Conservation (phyloP, 2,329 filamentous ascomycete species). For the Aspergillus costaricaensis region DNA sequence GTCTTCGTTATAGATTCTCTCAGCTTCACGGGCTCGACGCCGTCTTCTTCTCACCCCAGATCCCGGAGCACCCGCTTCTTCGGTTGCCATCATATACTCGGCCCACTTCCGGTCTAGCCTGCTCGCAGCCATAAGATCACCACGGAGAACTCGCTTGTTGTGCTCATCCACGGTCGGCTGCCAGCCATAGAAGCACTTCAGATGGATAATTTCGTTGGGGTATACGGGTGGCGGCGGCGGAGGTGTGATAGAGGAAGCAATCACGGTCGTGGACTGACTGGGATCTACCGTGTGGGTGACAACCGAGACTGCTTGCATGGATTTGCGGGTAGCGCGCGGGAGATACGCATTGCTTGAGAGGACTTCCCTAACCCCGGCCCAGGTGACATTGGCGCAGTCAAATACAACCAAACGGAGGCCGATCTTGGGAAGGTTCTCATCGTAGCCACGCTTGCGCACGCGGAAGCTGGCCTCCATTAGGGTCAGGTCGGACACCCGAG, state of each 20-base stretch:
- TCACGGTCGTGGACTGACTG: slow-evolving; percentile 16
- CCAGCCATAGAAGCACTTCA: slow-evolving; percentile 95
- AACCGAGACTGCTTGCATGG: slow-evolving; percentile 32
- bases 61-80: slow-evolving; percentile 69
- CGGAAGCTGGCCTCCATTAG: slow-evolving; percentile 83
- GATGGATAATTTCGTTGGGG: slow-evolving; percentile 74
- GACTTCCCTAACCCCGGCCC: slow-evolving; percentile 86
- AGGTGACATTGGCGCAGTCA: slow-evolving; percentile 89
- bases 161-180: slow-evolving; percentile 95
- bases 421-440: slow-evolving; percentile 53
- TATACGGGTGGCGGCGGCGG: slow-evolving; percentile 46
- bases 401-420: slow-evolving; percentile 80
- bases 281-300: slow-evolving; percentile 33
- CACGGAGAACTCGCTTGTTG: slow-evolving; percentile 77
- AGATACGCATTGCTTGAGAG: slow-evolving; percentile 81
- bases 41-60: slow-evolving; percentile 69
- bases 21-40: slow-evolving; percentile 77
- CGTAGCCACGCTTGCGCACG: slow-evolving; percentile 65
- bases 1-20: slow-evolving; percentile 77
- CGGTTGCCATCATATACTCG: slow-evolving; percentile 87
- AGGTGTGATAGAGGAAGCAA: slow-evolving; percentile 30
- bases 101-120: slow-evolving; percentile 90
- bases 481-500: slow-evolving; percentile 80
- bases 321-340: slow-evolving; percentile 50
- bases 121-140: slow-evolving; percentile 71